Percentiles rank a stretch among this genome's conserved stretches.
These are phyloP conservation scores for Selaginella moellendorffii DNA, from an alignment of 75 land plant species.

Conservation along the genomic window DNA sequence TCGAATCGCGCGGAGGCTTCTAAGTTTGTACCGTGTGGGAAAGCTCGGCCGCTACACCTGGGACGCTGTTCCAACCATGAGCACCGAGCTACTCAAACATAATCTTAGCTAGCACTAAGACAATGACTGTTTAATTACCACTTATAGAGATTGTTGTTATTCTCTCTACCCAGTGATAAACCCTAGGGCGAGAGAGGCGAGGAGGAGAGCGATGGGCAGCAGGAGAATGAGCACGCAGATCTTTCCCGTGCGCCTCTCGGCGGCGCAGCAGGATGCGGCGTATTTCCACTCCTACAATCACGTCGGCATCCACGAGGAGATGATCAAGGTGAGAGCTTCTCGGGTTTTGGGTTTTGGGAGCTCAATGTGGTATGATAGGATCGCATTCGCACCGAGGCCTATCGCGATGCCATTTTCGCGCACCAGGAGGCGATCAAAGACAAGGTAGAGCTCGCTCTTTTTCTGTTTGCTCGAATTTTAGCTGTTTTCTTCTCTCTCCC, in stretches of 20 bases:
- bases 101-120: too few relatives aligned
- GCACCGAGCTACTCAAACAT: not conserved
- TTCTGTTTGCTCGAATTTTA: too few relatives aligned
- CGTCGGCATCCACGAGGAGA: slow-evolving; percentile 94
- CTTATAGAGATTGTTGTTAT: too few relatives aligned
- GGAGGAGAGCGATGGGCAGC: not conserved
- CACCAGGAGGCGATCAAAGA: slow-evolving; percentile 51
- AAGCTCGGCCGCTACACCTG: not conserved
- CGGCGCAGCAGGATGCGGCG: slow-evolving; percentile 53
- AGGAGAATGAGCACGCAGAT: not conserved
- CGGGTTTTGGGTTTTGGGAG: too few relatives aligned
- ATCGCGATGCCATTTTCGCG: slow-evolving; percentile 59
- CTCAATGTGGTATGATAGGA: too few relatives aligned
- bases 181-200: not conserved
- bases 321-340: slow-evolving; percentile 61
- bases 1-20: not conserved
- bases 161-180: too few relatives aligned
- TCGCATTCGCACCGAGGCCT: slow-evolving; percentile 78
- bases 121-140: too few relatives aligned
- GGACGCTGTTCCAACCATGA: not conserved
- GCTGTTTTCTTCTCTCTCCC: too few relatives aligned
- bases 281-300: slow-evolving; percentile 84
- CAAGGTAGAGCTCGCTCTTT: slow-evolving; percentile 39
- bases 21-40: not conserved
- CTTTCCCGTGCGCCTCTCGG: not conserved